These are phyloP conservation scores for Solanum pennellii DNA, from an alignment of 257 asterid species.

Conservation along the genomic window DNA sequence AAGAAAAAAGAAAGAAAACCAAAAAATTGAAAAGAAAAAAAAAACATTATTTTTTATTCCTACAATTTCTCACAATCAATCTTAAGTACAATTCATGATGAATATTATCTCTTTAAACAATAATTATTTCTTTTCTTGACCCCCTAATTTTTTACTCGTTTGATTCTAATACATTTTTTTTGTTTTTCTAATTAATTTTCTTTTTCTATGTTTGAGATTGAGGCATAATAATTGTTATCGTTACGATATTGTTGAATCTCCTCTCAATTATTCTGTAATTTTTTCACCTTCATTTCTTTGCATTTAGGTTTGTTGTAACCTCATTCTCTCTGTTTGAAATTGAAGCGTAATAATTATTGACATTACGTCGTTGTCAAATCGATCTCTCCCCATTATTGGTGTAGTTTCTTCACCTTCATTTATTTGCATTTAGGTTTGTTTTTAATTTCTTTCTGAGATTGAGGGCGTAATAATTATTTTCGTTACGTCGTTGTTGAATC, in stretches of 20 bases:
- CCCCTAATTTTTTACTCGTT: background rate
- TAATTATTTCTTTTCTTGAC: no score
- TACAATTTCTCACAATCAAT: background rate
- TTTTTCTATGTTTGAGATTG: background rate
- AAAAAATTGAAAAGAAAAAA: background rate
- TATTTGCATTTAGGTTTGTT: no score
- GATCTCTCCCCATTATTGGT: background rate
- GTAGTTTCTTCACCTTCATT: background rate
- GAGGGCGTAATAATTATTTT: background rate
- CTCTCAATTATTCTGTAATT: background rate
- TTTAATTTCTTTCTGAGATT: background rate
- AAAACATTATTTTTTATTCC: background rate
- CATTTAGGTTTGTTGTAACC: no score
- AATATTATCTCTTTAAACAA: background rate
- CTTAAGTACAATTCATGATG: background rate
- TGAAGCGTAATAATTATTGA: background rate
- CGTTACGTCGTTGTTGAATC: background rate
- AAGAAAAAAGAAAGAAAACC: background rate
- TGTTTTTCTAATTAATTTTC: no score
- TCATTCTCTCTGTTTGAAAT: background rate
- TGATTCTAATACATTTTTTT: background rate
- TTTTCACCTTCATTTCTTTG: background rate
- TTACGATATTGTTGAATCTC: background rate
- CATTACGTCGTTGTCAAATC: background rate
- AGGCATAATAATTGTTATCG: background rate